A percentile compares a stretch with the other conserved stretches of the same genome.
phyloP scores from a whole-genome alignment of 2,329 filamentous ascomycete species.

The Fusarium tjaetaba region DNA sequence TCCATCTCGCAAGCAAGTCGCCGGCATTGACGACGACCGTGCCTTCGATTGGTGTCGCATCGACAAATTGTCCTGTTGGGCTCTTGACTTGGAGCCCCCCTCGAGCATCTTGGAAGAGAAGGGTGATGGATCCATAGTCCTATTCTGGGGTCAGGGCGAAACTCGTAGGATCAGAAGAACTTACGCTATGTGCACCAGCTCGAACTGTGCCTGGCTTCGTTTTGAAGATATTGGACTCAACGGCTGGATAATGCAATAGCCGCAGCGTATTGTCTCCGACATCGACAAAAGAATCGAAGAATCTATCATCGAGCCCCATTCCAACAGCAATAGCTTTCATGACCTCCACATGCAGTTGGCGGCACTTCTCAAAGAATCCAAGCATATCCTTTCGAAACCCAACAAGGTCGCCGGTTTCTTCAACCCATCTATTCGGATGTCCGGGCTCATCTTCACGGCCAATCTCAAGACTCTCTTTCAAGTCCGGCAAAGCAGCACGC shows the following conservation, averaged over 20 bases:
- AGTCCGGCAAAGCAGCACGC: slow-evolving; percentile 67
- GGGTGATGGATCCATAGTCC: slow-evolving; percentile 69
- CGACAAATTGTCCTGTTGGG: slow-evolving; percentile 80
- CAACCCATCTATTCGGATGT: slow-evolving; percentile 81
- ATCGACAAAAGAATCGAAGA: slow-evolving; percentile 81
- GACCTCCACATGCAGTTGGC: slow-evolving; percentile 76
- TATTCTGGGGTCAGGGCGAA: slow-evolving; percentile 16
- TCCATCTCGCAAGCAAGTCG: slow-evolving; percentile 87
- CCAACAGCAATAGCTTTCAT: slow-evolving; percentile 89
- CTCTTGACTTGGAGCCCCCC: slow-evolving; percentile 70
- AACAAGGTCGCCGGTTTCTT: slow-evolving; percentile 47
- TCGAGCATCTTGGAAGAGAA: slow-evolving; percentile 68
- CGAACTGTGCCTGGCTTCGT: slow-evolving; percentile 75
- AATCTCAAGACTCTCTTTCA: slow-evolving; percentile 74
- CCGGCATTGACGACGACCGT: slow-evolving; percentile 92
- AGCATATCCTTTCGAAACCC: slow-evolving; percentile 79
- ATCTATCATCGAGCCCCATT: slow-evolving; percentile 74
- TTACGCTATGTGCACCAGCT: slow-evolving; percentile 77
- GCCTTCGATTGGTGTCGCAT: slow-evolving; percentile 82
- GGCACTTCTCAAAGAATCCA: slow-evolving; percentile 78
- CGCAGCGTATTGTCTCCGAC: slow-evolving; percentile 76
- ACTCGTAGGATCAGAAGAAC: slow-evolving; percentile 3
- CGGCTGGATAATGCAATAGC: slow-evolving; percentile 79
- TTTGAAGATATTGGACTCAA: slow-evolving; percentile 71
- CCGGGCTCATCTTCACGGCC: slow-evolving; percentile 67